Percentiles rank a stretch among this genome's conserved stretches.
Evolutionary conservation across 257 asterid genomes (phyloP).

Genomic region (Euphrasia confusa): DNA sequence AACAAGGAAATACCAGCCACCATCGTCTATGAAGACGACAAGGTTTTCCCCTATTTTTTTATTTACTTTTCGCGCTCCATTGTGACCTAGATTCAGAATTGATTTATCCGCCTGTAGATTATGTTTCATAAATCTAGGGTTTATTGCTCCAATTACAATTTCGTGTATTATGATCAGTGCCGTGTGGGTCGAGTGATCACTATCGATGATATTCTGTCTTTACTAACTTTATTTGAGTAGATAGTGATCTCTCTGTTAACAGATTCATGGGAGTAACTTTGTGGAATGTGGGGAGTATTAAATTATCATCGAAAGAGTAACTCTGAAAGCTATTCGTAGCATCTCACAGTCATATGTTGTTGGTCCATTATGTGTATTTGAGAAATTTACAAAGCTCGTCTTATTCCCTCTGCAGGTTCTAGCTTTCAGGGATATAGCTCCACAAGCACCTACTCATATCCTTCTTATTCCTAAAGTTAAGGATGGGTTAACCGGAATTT

Average conservation of each 20-base stretch:
- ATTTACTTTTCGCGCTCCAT: neutral
- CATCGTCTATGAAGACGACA: constrained; percentile 82
- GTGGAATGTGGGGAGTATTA: no score
- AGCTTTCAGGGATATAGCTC: constrained; percentile 85
- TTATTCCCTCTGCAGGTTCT: constrained; percentile 54
- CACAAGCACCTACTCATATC: constrained; percentile 85
- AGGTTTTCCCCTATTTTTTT: constrained; percentile 37
- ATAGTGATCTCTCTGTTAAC: neutral
- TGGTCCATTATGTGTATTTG: no score
- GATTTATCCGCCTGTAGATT: neutral
- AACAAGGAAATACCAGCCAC: constrained; percentile 74
- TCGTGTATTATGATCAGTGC: no score
- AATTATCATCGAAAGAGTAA: no score
- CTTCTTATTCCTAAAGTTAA: constrained; percentile 72
- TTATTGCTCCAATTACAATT: neutral
- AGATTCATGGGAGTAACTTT: neutral
- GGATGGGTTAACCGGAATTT: constrained; percentile 75
- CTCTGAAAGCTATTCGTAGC: no score
- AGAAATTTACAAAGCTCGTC: neutral
- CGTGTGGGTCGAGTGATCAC: neutral
- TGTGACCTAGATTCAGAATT: neutral
- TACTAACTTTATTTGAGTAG: neutral
- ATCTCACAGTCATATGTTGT: no score
- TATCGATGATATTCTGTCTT: neutral
- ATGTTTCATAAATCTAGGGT: neutral